Evolutionary conservation across 2,329 filamentous ascomycete genomes (phyloP).

Genomic region (Penicillium brevicompactum): DNA sequence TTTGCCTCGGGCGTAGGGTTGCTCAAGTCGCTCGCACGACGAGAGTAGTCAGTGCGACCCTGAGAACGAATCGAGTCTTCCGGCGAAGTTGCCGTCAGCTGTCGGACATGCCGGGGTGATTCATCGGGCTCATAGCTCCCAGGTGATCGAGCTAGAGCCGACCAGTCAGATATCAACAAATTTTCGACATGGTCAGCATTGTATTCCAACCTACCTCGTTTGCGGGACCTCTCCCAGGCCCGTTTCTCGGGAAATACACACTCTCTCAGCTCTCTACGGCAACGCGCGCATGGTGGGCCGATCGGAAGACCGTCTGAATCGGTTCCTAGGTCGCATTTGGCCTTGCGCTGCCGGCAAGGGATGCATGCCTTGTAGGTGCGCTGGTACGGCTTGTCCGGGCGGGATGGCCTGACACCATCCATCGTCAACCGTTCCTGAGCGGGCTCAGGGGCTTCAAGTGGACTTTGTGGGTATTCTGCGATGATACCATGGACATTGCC

Average conservation of each 20-base stretch:
- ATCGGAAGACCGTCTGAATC: slow-evolving; percentile 42
- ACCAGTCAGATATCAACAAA: slow-evolving; percentile 11
- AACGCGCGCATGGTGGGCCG: slow-evolving; percentile 50
- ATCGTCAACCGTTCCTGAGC: slow-evolving; percentile 21
- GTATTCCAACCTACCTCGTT: slow-evolving; percentile 30
- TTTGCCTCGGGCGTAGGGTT: not conserved
- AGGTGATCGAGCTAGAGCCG: slow-evolving; percentile 16
- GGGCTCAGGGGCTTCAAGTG: slow-evolving; percentile 17
- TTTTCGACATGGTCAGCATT: not conserved
- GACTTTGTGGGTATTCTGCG: slow-evolving; percentile 18
- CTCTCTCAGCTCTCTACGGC: slow-evolving; percentile 53
- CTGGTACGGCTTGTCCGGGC: slow-evolving; percentile 46
- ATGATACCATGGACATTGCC: slow-evolving; percentile 14
- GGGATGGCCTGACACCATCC: slow-evolving; percentile 26
- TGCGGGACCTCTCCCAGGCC: slow-evolving; percentile 43
- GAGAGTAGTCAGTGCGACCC: not conserved
- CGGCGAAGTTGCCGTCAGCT: not conserved
- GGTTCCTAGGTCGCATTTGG: slow-evolving; percentile 52
- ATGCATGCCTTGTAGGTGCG: slow-evolving; percentile 59
- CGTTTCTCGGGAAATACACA: slow-evolving; percentile 51
- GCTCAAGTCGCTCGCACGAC: not conserved
- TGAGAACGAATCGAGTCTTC: not conserved
- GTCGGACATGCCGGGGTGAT: slow-evolving; percentile 3
- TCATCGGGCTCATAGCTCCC: slow-evolving; percentile 11
- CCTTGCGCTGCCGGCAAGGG: slow-evolving; percentile 55